Conservation (phyloP, 2,329 filamentous ascomycete species). For the Chaetomium sp. region DNA sequence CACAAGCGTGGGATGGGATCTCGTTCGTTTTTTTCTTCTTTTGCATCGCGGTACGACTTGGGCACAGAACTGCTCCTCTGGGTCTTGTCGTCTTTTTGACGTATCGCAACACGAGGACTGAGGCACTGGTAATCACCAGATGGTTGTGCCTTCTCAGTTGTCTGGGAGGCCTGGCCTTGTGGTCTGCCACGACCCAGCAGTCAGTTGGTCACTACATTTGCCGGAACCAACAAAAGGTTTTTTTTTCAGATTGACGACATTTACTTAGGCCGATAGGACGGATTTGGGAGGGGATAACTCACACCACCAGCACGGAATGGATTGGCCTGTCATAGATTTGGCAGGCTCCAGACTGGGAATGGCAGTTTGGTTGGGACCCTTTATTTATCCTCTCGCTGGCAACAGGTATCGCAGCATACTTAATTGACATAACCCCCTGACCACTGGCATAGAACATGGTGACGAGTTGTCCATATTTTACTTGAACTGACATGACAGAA, state of each 20-base stretch:
- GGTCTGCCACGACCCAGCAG: background rate
- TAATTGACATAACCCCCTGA: constrained; percentile 6
- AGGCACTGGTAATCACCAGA: constrained; percentile 1
- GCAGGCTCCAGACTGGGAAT: constrained; percentile 1
- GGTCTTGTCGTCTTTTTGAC: constrained; percentile 13
- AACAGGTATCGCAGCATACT: background rate
- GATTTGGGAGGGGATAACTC: background rate
- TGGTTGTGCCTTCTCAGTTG: constrained; percentile 12
- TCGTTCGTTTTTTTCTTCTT: background rate
- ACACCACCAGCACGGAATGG: background rate
- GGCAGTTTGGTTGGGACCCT: background rate
- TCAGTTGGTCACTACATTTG: background rate
- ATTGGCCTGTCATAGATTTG: background rate
- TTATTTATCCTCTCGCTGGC: background rate
- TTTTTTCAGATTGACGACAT: background rate
- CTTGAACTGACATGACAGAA: background rate
- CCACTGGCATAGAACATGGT: background rate
- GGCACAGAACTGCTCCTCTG: background rate
- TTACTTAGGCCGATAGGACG: background rate
- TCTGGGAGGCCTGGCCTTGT: background rate
- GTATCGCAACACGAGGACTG: background rate
- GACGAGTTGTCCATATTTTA: background rate
- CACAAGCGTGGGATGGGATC: background rate
- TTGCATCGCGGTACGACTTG: background rate
- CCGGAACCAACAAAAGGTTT: background rate